These are phyloP conservation scores for Pythium dissotocum DNA, from an alignment of 352 stramenopile species.

Conservation along the genomic window DNA sequence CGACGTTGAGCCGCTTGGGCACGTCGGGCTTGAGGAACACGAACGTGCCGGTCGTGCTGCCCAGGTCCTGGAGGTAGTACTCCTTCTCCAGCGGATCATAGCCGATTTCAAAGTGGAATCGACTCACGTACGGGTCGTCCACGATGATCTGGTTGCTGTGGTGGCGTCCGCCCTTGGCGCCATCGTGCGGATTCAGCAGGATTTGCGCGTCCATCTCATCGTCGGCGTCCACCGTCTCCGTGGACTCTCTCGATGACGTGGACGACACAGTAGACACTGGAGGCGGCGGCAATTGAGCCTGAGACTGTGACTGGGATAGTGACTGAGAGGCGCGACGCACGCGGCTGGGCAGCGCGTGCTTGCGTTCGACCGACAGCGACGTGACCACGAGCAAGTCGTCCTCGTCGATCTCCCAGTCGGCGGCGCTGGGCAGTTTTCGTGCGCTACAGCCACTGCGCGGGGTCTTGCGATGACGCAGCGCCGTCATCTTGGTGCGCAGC, in stretches of 20 bases:
- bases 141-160: slow-evolving; percentile 86
- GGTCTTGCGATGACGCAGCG: slow-evolving; percentile 1
- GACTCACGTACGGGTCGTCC: slow-evolving; percentile 82
- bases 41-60: slow-evolving; percentile 80
- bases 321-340: slow-evolving; percentile 2
- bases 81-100: slow-evolving; percentile 84
- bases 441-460: slow-evolving; percentile 22
- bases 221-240: slow-evolving; percentile 22
- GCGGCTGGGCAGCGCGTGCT: slow-evolving; percentile 19
- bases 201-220: slow-evolving; percentile 41
- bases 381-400: slow-evolving; percentile 72
- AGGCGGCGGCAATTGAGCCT: background rate
- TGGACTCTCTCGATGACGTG: slow-evolving; percentile 23
- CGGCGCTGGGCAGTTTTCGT: slow-evolving; percentile 30
- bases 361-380: slow-evolving; percentile 61
- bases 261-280: slow-evolving; percentile 17
- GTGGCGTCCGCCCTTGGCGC: slow-evolving; percentile 67
- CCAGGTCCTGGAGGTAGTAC: slow-evolving; percentile 80
- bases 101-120: slow-evolving; percentile 78
- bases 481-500: slow-evolving; percentile 5
- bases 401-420: slow-evolving; percentile 55
- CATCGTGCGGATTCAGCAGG: slow-evolving; percentile 61
- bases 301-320: background rate
- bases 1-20: slow-evolving; percentile 66
- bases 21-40: slow-evolving; percentile 73